A percentile compares a stretch with the other conserved stretches of the same genome.
Conservation (phyloP, 192 early-diverging fungal genomes). For the Lunasporangiospora selenospora region DNA sequence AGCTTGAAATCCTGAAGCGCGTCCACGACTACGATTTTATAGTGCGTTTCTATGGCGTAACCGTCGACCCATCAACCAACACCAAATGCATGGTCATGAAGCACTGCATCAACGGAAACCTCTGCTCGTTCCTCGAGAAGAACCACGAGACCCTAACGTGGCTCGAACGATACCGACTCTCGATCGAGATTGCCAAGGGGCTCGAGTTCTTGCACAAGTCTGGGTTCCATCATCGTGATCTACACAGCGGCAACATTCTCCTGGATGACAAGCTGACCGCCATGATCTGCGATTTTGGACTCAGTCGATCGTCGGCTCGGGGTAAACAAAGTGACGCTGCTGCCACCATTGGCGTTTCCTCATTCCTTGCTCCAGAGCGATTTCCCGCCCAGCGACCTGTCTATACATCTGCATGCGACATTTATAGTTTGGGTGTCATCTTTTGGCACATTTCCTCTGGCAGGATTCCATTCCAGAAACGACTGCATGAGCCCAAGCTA, state of each 20-base stretch:
- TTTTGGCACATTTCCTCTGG: conserved; percentile 53
- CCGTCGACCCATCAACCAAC: conserved; percentile 27
- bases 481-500: conserved; percentile 21
- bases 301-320: conserved; percentile 27
- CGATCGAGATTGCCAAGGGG: conserved; percentile 46
- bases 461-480: conserved; percentile 35
- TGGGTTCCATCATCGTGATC: conserved; percentile 50
- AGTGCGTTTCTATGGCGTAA: conserved; percentile 41
- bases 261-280: conserved; percentile 44
- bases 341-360: conserved; percentile 36
- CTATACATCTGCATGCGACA: conserved; percentile 43
- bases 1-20: conserved; percentile 44
- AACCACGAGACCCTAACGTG: conserved; percentile 33
- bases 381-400: conserved; percentile 27
- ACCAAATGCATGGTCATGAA: conserved; percentile 45
- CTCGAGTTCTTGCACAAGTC: conserved; percentile 51
- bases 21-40: conserved; percentile 46
- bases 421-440: conserved; percentile 51
- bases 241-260: conserved; percentile 57
- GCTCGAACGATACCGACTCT: conserved; percentile 37
- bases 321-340: conserved; percentile 20
- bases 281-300: conserved; percentile 47
- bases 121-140: conserved; percentile 37
- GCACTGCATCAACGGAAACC: conserved; percentile 40
- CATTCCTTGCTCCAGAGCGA: conserved; percentile 39